Base-by-base conservation (phyloP, 2,329 filamentous ascomycete species). In the Ascosphaera pollenicola region DNA sequence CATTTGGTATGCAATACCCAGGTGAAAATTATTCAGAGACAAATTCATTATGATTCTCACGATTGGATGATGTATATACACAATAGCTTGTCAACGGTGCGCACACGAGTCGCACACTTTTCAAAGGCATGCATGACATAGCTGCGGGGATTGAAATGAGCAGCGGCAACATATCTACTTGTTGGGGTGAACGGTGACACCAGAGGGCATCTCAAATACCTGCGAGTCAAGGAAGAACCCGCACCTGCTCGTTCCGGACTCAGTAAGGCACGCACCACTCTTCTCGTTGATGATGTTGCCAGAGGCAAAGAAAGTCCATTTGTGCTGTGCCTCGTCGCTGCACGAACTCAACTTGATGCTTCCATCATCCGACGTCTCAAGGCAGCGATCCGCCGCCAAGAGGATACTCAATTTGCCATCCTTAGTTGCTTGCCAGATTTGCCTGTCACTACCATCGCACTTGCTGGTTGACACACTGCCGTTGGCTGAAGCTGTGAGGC, bases 171-270 rank as follows among this genome's bases (percentile, higher is more conserved):
- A 7, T 36, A 32, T 32, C n/a, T 15, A 32, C 10, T 32, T 13
- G 30, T 15, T 32, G 10, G 30, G n/a, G 30, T 32, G n/a, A 13
- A 32, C 10, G 11, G n/a, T 32, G 5, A 52, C 48, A 31, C 64
- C 64, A 44, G 58, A 56, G 0, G 64, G 63, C 30, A 66, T 47
- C 10, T 54, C 61, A 45, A 66, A 52, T 8, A 66, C 63, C 48
- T 67, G 64, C 36, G 49, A 56, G 43, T 65, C 59, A 18, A 47
- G 46, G 42, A 55, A 51, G 39, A 52, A 53, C 21, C 57, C 53
- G 48, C 62, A 64, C 11, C 43, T 40, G 18, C 42, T 43, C 15
- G 54, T 44, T 3, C 48, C 47, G 3, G 46, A 39, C 7, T 65
- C 60, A 16, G 57, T 60, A 41, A 67, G 45, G 43, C 62, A 66